Evolutionary conservation across 129 eudicot species (phyloP), one percentile per base, ranked within the genome.

Genomic region (Glebionis coronaria): DNA sequence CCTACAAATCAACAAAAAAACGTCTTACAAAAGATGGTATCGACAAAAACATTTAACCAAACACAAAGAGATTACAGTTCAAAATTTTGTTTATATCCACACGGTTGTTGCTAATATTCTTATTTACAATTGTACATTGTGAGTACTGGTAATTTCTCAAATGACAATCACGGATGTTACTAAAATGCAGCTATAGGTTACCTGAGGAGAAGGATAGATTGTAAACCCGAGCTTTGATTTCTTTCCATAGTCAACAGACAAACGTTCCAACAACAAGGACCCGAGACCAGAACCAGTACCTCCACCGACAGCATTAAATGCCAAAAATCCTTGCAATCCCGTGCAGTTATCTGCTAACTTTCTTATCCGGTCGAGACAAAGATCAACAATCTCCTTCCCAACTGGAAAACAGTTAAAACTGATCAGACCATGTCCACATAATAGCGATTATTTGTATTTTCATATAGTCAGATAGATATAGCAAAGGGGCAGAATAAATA

Each of bases 251-350:
- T 92, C 98, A n/a, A 92, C 96, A 44, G 98, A 92, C 78, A 92
- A 69, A 51, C 98, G 95, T 76, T 92, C 98, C 73, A 92, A 74
- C 74, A 92, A 71, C 83, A 92, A 86, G 9, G 98, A 92, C n/a
- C 98, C 98, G 60, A 92, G 80, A n/a, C 98, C 98, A 23, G 96
- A 92, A 73, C 96, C 96, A 8, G 98, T 92, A 44, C 98, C 98
- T 65, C 98, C 98, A 69, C 98, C 98, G 53, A 92, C 98, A 62
- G 98, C 98, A 76, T 80, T 88, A 71, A 92, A 92, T 14, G 88
- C 96, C 81, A 92, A 61, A 76, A 92, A 92, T 51, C 98, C 98
- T 86, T 92, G 98, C 82, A 92, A 77, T 10, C 98, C 98, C 2
- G 98, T 92, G 84, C 98, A 92, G 83, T 86, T 92, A 73, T 92